Base-by-base conservation (phyloP, 768 basidiomycete genomes). In the Trametes coccinea region DNA sequence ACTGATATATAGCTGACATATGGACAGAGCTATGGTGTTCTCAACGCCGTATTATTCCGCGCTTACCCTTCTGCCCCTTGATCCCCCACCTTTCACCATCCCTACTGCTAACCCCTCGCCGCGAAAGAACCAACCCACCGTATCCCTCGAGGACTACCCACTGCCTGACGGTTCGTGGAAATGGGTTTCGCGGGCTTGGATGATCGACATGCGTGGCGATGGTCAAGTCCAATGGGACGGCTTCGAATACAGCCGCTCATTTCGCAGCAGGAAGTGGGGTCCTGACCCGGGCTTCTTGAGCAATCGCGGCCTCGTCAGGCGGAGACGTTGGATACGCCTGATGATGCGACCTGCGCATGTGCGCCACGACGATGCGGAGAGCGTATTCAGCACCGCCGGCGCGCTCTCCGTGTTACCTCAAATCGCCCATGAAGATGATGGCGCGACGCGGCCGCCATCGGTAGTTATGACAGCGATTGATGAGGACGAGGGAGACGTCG, bases 151-250 rank as follows among this genome's bases (percentile, higher is more conserved):
- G 3, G 80, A 81, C 57, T 93, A 88, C 67, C 88, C 88, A 8
- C 80, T 93, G 29, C 91, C 91, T 2, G 89, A 92, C 65, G 90
- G 89, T 27, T 82, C 80, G 22, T 93, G 92, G 92, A 81, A 76
- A 53, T 93, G 91, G 91, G 84, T 92, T 1, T 90, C 89, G 44
- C 82, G 82, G 45, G 74, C 82, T 6, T 93, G 91, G 91, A 89
- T 93, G 89, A 84, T 93, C 60, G 92, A 93, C 76, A 93, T 93
- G 91, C 88, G 88, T 44, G 83, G 85, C 31, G 85, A 89, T 27
- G 89, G 89, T 53, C 82, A 88, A 67, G 87, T 92, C 2, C 89
- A 92, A 66, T 82, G 88, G 65, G 90, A 92, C 66, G 91, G 91
- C 53, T 93, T 92, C 67, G 89, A 93, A 73, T 93, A 93, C 74